Evolutionary conservation across 1,139 yeast genomes (phyloP), one percentile per base, ranked within the genome.

Genomic region (Pichiaceae sp.): DNA sequence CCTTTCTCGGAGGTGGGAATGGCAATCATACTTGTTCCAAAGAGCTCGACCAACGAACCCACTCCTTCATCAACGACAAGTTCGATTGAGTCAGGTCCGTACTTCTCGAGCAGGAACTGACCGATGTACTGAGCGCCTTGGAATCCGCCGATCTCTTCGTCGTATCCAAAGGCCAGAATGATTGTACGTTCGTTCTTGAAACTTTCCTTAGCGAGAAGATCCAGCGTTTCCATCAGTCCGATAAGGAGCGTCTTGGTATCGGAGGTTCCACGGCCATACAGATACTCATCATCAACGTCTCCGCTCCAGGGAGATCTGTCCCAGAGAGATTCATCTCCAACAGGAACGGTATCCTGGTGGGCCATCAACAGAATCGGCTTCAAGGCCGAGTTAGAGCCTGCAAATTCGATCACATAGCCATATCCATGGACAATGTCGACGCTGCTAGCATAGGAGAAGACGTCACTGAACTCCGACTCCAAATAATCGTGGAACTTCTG

Each of bases 341-440:
- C 82, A 0, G 95, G 95, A 12, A 85, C 95, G 4, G 79, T 84
- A 53, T 84, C 95, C 54, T 77, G 85, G 56, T 85, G 95, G 3
- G 91, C 87, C 58, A 78, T 70, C 31, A 83, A 62, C 55, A 84
- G 53, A 12, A 78, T 46, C 4, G 95, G 95, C 53, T 79, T 76
- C 48, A 78, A 62, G 14, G 38, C 29, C 4, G 55, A 33, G 41
- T 76, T 60, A 0, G 71, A 52, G 17, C 94, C 94, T 45, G 17
- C 17, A 31, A 45, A 41, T 28, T 47, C 48, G 31, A 46, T 35
- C 29, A 38, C 50, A 25, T 51, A 42, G 39, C 75, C 76, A 43
- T 65, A 66, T 17, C 68, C 61, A 44, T 70, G 68, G 31, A 70
- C 48, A 21, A 47, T 43, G 32, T 46, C 43, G 12, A 53, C 44